Evolutionary conservation across 192 early-diverging fungal genomes (phyloP).

Genomic region (Geranomyces variabilis): DNA sequence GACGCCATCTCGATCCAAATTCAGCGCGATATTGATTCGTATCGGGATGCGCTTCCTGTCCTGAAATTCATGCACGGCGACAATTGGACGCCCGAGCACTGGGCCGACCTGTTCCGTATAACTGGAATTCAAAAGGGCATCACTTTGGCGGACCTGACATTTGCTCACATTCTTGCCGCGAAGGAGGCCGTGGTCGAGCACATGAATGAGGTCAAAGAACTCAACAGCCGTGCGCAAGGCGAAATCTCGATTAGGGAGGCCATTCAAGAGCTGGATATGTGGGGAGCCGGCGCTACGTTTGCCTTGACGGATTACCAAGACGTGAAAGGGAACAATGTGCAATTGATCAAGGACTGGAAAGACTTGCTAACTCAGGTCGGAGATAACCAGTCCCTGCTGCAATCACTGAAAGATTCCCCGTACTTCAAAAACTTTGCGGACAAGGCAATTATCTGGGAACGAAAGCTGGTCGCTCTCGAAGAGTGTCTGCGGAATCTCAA

Average conservation of each 20-base stretch:
- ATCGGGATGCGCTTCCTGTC: constrained; percentile 39
- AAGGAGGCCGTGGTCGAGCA: constrained; percentile 41
- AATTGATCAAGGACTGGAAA: constrained; percentile 63
- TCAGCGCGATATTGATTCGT: constrained; percentile 46
- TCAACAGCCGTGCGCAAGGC: constrained; percentile 59
- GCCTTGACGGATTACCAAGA: constrained; percentile 54
- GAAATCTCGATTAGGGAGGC: constrained; percentile 63
- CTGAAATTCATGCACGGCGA: constrained; percentile 61
- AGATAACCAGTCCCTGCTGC: constrained; percentile 61
- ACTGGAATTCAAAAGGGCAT: constrained; percentile 42
- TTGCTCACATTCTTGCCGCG: constrained; percentile 45
- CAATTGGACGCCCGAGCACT: constrained; percentile 62
- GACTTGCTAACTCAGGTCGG: constrained; percentile 62
- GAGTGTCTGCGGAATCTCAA: constrained; percentile 56
- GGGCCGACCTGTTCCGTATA: constrained; percentile 59
- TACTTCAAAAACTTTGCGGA: constrained; percentile 62
- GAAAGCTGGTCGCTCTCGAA: constrained; percentile 53
- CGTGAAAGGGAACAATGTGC: constrained; percentile 46
- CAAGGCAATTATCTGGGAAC: constrained; percentile 54
- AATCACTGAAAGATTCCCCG: constrained; percentile 62
- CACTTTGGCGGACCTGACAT: constrained; percentile 49
- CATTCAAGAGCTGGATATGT: constrained; percentile 61
- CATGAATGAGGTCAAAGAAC: constrained; percentile 55
- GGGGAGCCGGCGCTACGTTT: constrained; percentile 58
- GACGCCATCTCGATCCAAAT: constrained; percentile 46